Conservation (phyloP, 129 eudicot genomes). For the Pittosporum tobira region DNA sequence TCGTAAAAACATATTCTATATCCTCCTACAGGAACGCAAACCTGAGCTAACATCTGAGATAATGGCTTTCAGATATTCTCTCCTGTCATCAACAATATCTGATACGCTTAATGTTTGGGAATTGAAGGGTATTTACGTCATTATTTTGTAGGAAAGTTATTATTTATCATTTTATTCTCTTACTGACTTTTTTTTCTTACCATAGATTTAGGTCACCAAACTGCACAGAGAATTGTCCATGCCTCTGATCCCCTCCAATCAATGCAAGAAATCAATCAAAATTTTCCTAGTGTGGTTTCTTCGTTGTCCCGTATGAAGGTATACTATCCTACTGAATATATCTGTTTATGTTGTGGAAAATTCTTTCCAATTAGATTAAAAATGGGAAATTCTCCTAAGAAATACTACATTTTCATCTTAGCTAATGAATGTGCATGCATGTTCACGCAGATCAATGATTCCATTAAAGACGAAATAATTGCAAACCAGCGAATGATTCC, state of each 20-base stretch:
- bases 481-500: slow-evolving; percentile 97
- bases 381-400: too few relatives aligned
- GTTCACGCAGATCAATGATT: slow-evolving; percentile 67
- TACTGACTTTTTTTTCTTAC: slow-evolving; percentile 14
- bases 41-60: slow-evolving; percentile 81
- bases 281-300: slow-evolving; percentile 95
- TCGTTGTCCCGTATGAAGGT: slow-evolving; percentile 96
- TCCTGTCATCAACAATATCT: slow-evolving; percentile 79
- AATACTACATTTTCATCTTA: not conserved
- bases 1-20: too few relatives aligned
- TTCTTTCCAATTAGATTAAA: not conserved
- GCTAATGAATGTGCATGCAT: slow-evolving; percentile 15
- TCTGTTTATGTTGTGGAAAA: not conserved
- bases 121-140: slow-evolving; percentile 52
- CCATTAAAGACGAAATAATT: slow-evolving; percentile 91
- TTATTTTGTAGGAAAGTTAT: not conserved
- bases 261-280: slow-evolving; percentile 96
- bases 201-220: slow-evolving; percentile 96
- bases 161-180: not conserved
- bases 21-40: slow-evolving; percentile 71
- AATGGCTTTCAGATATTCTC: slow-evolving; percentile 93
- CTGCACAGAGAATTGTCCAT: slow-evolving; percentile 89
- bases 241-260: slow-evolving; percentile 95
- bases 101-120: slow-evolving; percentile 98
- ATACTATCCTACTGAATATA: slow-evolving; percentile 3